Base-by-base conservation (phyloP, 2,329 filamentous ascomycete genomes). In the Colletotrichum sojae region DNA sequence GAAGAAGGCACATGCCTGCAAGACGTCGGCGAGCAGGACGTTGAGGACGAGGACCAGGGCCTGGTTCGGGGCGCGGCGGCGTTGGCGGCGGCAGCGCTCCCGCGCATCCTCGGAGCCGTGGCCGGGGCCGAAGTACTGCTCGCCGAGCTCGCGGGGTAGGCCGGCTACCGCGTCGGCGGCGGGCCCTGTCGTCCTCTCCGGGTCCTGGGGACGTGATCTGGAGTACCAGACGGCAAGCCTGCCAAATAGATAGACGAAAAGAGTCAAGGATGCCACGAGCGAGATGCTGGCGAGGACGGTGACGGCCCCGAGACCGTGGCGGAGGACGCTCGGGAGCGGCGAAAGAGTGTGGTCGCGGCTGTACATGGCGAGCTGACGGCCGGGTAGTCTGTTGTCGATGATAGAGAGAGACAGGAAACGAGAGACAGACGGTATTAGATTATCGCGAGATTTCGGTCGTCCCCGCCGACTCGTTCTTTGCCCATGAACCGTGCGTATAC, bases 1-100 rank as follows among this genome's bases (percentile, higher is more conserved):
- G 25, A 89, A 71, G 73, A 90, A 90, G 1, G 86, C 83, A 4
- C 84, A 73, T 5, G 86, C 81, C 75, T 90, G 88, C 72, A 89
- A 84, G 10, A 89, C 81, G 73, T 90, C 88, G 39, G 88, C 88
- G 60, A 88, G 77, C 3, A 90, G 78, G 8, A 90, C 83, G 74
- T 90, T 90, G 77, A 88, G 86, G 64, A 90, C 85, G 4, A 90
- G 80, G 5, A 90, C 80, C 22, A 90, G 80, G 72, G 89, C 89
- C 75, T 90, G 88, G 70, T 89, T 89, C 39, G 67, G 67, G 5
- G 81, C 67, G 8, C 43, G 55, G 4, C 57, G 51, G 12, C 39
- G 8, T 16, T 20, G 22, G 2, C 5, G 27, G 27, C 27, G 27
- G 27, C 27, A 31, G 27, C 27, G 27, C 27, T 10, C 27, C 27